These are phyloP conservation scores for Colletotrichum incanum DNA, from an alignment of 2,329 filamentous ascomycete species.

Conservation along the genomic window DNA sequence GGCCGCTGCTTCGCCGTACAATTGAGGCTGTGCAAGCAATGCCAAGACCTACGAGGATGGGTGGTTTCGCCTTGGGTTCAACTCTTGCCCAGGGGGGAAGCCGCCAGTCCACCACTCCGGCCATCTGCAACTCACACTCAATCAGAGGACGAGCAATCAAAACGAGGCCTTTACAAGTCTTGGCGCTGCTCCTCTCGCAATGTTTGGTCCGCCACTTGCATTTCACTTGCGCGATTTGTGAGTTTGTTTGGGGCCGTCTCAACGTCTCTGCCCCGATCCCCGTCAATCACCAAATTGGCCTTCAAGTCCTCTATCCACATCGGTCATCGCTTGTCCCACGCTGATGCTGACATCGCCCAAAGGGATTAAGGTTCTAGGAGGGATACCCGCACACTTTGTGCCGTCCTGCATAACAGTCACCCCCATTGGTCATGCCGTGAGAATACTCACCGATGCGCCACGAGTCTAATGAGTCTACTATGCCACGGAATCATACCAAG, in stretches of 20 bases:
- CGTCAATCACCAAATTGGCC: slow-evolving; percentile 32
- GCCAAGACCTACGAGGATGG: slow-evolving; percentile 40
- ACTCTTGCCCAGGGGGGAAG: slow-evolving; percentile 25
- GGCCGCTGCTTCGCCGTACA: slow-evolving; percentile 33
- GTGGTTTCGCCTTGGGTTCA: slow-evolving; percentile 39
- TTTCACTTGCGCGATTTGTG: slow-evolving; percentile 36
- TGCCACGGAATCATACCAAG: slow-evolving; percentile 34
- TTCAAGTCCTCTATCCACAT: slow-evolving; percentile 11
- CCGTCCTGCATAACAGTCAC: neutral
- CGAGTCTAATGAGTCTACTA: slow-evolving; percentile 12
- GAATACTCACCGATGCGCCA: slow-evolving; percentile 2
- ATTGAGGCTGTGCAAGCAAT: slow-evolving; percentile 41
- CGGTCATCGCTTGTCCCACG: slow-evolving; percentile 18
- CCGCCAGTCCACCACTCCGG: neutral
- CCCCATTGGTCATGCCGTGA: slow-evolving; percentile 15
- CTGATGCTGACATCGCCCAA: slow-evolving; percentile 24
- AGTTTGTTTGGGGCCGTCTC: slow-evolving; percentile 32
- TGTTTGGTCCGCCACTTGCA: slow-evolving; percentile 26
- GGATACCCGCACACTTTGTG: slow-evolving; percentile 18
- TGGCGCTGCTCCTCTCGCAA: slow-evolving; percentile 31
- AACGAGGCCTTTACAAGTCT: slow-evolving; percentile 34
- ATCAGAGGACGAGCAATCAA: slow-evolving; percentile 32
- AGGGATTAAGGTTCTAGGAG: slow-evolving; percentile 32
- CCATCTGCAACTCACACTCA: slow-evolving; percentile 6
- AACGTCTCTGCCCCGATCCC: slow-evolving; percentile 25